Base-by-base conservation (phyloP, 345 rosid genomes). In the Garcia nutans region DNA sequence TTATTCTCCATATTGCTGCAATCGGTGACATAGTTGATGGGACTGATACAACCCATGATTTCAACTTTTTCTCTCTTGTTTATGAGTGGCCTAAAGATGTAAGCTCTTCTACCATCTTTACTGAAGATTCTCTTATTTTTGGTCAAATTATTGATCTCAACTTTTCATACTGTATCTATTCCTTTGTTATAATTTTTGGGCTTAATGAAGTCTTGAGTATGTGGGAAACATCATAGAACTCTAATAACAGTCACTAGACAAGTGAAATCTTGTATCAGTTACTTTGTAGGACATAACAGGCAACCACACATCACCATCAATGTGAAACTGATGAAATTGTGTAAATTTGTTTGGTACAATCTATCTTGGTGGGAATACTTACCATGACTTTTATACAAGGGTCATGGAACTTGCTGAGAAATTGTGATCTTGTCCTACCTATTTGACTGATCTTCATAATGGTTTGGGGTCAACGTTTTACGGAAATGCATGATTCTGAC, bases 41-140 rank as follows among this genome's bases (percentile, higher is more conserved):
- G 81, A 93, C 97, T 42, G 99, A 95, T 80, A 93, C 97, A 71
- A 95, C 99, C 78, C 99, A 95, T 71, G 99, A 95, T 88, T 95
- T 95, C 88, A 95, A 95, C 89, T 95, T 89, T 83, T 95, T 95
- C 87, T 90, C 98, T 28, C 87, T 91, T 70, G 91, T 91, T 56
- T 93, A 95, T 65, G 99, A 95, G 83, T 91, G 99, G 98, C 99
- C 98, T 41, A 95, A 91, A 88, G 99, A 95, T 78, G 99, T 95
- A 93, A 84, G 97, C 45, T 41, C 20, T 42, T 61, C 28, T 23
- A 60, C 60, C 22, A 7, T 44, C 70, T 74, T 62, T 24, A 22
- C 57, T 22, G 31, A 16, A 20, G 6, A 19, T 65, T 15, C 1
- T 24, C 26, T 67, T 45, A 37, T 75, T 42, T 55, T 63, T 50